Percentiles rank a stretch among this genome's conserved stretches.
These are phyloP conservation scores for Fusarium cyanostomum DNA, from an alignment of 2,329 filamentous ascomycete species.

Conservation along the genomic window DNA sequence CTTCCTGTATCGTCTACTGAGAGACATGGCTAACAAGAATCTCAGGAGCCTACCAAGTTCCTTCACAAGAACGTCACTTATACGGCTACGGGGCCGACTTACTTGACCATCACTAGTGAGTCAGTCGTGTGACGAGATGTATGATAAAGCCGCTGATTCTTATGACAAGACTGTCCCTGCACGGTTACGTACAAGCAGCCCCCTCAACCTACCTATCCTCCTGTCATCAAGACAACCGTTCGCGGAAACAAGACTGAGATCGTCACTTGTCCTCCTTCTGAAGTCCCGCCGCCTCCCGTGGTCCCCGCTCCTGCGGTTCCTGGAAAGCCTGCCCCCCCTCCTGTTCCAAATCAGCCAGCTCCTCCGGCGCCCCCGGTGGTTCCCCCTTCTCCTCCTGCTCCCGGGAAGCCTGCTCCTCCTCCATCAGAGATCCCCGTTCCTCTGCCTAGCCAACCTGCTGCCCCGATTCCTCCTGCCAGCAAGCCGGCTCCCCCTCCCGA, in stretches of 20 bases:
- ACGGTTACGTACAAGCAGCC: slow-evolving; percentile 48
- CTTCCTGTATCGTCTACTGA: too few relatives aligned
- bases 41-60: slow-evolving; percentile 47
- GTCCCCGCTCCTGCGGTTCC: neutral
- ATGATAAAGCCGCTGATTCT: slow-evolving; percentile 36
- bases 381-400: neutral
- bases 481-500: neutral
- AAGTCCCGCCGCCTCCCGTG: neutral
- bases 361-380: neutral
- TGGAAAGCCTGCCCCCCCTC: neutral
- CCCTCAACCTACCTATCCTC: slow-evolving; percentile 3
- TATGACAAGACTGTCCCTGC: slow-evolving; percentile 56
- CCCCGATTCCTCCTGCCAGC: neutral
- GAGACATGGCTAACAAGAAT: neutral
- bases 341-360: neutral
- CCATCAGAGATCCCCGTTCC: neutral
- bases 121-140: neutral
- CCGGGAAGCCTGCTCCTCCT: neutral
- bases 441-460: neutral
- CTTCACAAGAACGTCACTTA: slow-evolving; percentile 55
- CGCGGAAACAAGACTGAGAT: neutral
- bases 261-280: slow-evolving; percentile 9
- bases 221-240: slow-evolving; percentile 6
- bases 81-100: slow-evolving; percentile 54
- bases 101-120: slow-evolving; percentile 58